Percentiles rank a stretch among this genome's conserved stretches.
These are phyloP conservation scores for Pythium brachiatum DNA, from an alignment of 352 stramenopile species.

Conservation along the genomic window DNA sequence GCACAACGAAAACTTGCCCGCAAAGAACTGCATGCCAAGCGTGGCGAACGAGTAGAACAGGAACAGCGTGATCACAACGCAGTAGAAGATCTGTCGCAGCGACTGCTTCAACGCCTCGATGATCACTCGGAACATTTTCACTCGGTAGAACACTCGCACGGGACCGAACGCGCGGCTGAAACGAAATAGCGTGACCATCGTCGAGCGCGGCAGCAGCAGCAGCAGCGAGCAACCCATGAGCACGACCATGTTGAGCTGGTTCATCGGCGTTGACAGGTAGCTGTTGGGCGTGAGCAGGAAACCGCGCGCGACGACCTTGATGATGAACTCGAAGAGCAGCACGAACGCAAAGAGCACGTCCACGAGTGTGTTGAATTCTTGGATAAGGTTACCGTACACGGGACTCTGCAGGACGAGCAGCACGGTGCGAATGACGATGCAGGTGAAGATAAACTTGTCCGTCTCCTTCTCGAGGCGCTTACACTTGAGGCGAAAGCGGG, in stretches of 20 bases:
- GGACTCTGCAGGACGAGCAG: constrained; percentile 75
- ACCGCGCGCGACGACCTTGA: constrained; percentile 79
- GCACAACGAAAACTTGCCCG: constrained; percentile 75
- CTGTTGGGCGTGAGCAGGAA: constrained; percentile 77
- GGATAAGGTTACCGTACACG: constrained; percentile 72
- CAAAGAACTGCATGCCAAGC: constrained; percentile 85
- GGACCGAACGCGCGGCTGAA: constrained; percentile 77
- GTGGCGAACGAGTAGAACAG: constrained; percentile 85
- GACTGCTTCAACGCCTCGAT: constrained; percentile 78
- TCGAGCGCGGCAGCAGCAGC: constrained; percentile 69
- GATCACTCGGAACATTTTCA: constrained; percentile 85
- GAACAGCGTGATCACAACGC: constrained; percentile 72
- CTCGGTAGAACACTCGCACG: constrained; percentile 82
- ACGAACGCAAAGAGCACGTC: constrained; percentile 71
- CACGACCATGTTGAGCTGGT: constrained; percentile 84
- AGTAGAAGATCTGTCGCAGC: constrained; percentile 75
- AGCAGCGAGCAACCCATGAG: constrained; percentile 73
- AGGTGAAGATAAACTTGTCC: constrained; percentile 82
- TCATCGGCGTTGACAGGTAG: constrained; percentile 82
- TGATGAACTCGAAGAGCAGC: constrained; percentile 78
- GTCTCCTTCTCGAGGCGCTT: constrained; percentile 75
- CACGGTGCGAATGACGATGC: constrained; percentile 74
- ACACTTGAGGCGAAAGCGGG: constrained; percentile 61
- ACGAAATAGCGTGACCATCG: constrained; percentile 70
- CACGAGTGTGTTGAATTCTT: constrained; percentile 75